Evolutionary conservation across 2,329 filamentous ascomycete species (phyloP).

Genomic region (Aspergillus sojae): DNA sequence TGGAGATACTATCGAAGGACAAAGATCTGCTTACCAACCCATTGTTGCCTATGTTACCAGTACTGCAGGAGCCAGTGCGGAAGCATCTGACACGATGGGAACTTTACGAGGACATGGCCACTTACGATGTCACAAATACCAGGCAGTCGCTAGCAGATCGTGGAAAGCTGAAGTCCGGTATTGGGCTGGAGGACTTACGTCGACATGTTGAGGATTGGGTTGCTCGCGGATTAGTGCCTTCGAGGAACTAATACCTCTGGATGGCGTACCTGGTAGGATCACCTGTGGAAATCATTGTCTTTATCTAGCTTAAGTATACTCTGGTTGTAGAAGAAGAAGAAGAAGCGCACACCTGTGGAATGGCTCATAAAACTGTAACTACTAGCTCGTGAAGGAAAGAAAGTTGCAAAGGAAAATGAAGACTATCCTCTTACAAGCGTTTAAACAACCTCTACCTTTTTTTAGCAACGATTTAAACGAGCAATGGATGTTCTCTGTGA

Average conservation of each 20-base stretch:
- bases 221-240: not conserved
- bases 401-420: no score
- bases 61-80: not conserved
- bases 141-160: not conserved
- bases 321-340: no score
- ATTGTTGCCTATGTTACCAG: not conserved
- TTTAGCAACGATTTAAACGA: no score
- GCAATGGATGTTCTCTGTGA: no score
- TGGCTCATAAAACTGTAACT: no score
- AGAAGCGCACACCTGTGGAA: no score
- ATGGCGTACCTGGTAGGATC: no score
- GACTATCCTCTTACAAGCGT: no score
- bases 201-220: conserved; percentile 1
- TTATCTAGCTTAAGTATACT: no score
- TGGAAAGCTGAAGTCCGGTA: not conserved
- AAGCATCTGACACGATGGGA: not conserved
- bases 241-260: not conserved
- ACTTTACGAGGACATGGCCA: conserved; percentile 3
- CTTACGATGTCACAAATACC: not conserved
- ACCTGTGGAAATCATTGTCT: no score
- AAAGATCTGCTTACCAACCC: conserved; percentile 1
- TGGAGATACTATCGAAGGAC: not conserved
- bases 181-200: conserved; percentile 1
- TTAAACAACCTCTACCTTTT: no score
- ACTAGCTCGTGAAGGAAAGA: no score